Percentiles rank a stretch among this genome's conserved stretches.
phyloP scores from a whole-genome alignment of 2,329 filamentous ascomycete genomes.

The Colletotrichum lini region DNA sequence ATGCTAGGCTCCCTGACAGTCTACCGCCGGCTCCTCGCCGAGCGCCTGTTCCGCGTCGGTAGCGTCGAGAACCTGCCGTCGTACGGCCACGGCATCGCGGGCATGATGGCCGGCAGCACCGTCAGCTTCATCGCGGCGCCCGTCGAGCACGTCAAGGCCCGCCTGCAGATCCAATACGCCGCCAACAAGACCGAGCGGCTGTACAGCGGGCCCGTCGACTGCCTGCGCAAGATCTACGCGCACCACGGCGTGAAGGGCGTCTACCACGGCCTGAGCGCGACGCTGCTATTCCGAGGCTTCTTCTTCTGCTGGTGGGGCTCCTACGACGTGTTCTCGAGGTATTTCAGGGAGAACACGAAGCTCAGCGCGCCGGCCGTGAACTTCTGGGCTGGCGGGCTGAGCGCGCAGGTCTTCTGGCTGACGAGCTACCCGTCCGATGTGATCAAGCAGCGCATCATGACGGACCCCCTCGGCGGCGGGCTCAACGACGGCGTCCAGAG shows the following conservation, averaged over 20 bases:
- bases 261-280: slow-evolving; percentile 88
- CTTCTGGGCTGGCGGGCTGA: slow-evolving; percentile 96
- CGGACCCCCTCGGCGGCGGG: slow-evolving; percentile 83
- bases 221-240: slow-evolving; percentile 77
- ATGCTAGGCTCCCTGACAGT: slow-evolving; percentile 95
- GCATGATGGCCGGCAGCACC: slow-evolving; percentile 87
- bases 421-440: slow-evolving; percentile 93
- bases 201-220: slow-evolving; percentile 92
- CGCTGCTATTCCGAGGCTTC: slow-evolving; percentile 89
- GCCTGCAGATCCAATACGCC: slow-evolving; percentile 94
- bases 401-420: slow-evolving; percentile 95
- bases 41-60: slow-evolving; percentile 78
- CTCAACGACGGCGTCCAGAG: slow-evolving; percentile 76
- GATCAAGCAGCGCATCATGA: slow-evolving; percentile 98
- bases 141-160: slow-evolving; percentile 94
- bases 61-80: slow-evolving; percentile 70
- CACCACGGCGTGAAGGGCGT: slow-evolving; percentile 83
- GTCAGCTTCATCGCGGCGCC: slow-evolving; percentile 95
- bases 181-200: slow-evolving; percentile 81
- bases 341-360: slow-evolving; percentile 75
- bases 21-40: slow-evolving; percentile 87
- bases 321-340: slow-evolving; percentile 86
- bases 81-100: slow-evolving; percentile 88
- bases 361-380: slow-evolving; percentile 87
- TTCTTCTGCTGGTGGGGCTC: slow-evolving; percentile 99